Conservation (phyloP, 345 rosid species). For the Trapa incisa region DNA sequence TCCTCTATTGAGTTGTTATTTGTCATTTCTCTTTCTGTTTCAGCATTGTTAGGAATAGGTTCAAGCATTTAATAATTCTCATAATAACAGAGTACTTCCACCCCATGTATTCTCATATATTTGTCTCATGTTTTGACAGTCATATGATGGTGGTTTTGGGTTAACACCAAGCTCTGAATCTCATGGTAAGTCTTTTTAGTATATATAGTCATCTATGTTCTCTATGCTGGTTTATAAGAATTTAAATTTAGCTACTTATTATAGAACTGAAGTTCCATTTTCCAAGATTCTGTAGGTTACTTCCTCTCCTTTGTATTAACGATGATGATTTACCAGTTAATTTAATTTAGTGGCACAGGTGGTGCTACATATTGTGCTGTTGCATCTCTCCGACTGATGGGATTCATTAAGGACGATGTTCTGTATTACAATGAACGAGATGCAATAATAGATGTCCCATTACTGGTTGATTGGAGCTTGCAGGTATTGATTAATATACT, state of each 20-base stretch:
- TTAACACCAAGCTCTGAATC: constrained; percentile 85
- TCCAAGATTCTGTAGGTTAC: background rate
- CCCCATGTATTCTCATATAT: background rate
- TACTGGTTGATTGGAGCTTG: constrained; percentile 64
- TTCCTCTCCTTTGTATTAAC: background rate
- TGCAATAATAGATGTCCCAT: constrained; percentile 33
- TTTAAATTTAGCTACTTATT: background rate
- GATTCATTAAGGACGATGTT: constrained; percentile 53
- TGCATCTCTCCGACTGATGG: constrained; percentile 81
- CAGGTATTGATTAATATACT: constrained; percentile 31
- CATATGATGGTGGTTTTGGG: constrained; percentile 98
- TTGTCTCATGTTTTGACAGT: constrained; percentile 33
- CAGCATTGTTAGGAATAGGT: background rate
- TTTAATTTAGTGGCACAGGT: constrained; percentile 49
- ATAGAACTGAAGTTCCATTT: background rate
- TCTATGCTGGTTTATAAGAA: background rate
- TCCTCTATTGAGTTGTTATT: background rate
- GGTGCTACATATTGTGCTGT: constrained; percentile 92
- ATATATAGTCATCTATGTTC: background rate
- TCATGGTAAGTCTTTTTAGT: constrained; percentile 65
- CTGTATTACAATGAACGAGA: constrained; percentile 28
- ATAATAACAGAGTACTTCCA: background rate
- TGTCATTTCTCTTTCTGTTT: constrained; percentile 1
- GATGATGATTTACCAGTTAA: constrained; percentile 10
- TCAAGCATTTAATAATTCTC: background rate